Conservation (phyloP, 1,284 basidiomycete species). For the Coniophora puteana region DNA sequence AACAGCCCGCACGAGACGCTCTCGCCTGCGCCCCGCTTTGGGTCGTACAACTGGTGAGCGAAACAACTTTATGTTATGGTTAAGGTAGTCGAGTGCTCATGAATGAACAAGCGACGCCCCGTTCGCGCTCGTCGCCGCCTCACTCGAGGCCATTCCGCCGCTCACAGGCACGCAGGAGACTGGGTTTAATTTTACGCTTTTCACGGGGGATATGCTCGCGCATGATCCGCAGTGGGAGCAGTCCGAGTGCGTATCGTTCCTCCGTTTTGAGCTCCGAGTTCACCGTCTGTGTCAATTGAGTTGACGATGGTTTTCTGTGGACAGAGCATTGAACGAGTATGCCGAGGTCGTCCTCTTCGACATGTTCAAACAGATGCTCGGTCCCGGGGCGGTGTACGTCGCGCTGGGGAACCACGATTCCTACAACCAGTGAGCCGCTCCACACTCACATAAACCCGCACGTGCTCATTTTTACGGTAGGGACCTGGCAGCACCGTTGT, state of each 20-base stretch:
- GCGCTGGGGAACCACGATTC: slow-evolving; percentile 73
- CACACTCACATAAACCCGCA: too few species aligned
- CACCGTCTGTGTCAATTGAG: not conserved
- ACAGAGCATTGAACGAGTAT: slow-evolving; percentile 47
- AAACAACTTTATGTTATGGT: not conserved
- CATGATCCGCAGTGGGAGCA: slow-evolving; percentile 67
- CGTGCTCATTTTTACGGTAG: slow-evolving; percentile 48
- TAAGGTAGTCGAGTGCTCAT: not conserved
- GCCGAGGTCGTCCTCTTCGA: slow-evolving; percentile 66
- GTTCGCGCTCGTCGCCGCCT: slow-evolving; percentile 56
- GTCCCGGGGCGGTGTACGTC: slow-evolving; percentile 66
- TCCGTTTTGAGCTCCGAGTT: too few species aligned
- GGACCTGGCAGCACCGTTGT: slow-evolving; percentile 41
- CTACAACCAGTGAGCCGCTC: slow-evolving; percentile 9
- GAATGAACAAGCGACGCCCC: slow-evolving; percentile 63
- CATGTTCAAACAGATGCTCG: slow-evolving; percentile 57
- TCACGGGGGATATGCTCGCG: slow-evolving; percentile 75
- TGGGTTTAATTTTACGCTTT: slow-evolving; percentile 66
- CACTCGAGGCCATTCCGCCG: slow-evolving; percentile 64
- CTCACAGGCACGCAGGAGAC: slow-evolving; percentile 57
- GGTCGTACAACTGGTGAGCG: slow-evolving; percentile 53
- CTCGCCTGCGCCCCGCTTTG: slow-evolving; percentile 64
- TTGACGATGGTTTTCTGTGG: slow-evolving; percentile 2
- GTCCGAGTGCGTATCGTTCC: slow-evolving; percentile 41
- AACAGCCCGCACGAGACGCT: slow-evolving; percentile 47